Evolutionary conservation across 176 grass and related monocot species (phyloP), one percentile per base, ranked within the genome.

Genomic region (Lolium rigidum): DNA sequence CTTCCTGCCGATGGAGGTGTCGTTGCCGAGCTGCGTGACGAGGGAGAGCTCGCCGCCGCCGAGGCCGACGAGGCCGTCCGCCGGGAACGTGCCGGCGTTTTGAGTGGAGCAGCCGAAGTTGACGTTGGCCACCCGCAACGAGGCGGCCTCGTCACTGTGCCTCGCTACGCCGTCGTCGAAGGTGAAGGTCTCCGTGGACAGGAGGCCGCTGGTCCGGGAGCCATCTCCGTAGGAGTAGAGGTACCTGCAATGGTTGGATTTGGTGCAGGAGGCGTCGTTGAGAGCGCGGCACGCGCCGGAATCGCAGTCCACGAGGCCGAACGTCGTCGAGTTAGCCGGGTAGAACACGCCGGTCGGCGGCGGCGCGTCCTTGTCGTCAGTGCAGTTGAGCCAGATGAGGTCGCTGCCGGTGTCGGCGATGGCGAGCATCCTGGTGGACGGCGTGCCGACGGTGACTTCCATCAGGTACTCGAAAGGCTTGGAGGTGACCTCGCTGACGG

Each of bases 341-440:
- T 86, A 44, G 74, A 92, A 97, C 59, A 65, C 61, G 8, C 31
- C 37, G 12, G 21, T n/a, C 65, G 17, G 2, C 64, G 28, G 64
- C 15, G 64, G 22, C 22, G 14, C 71, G 39, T 41, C 39, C 39
- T 12, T 7, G 24, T 44, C 43, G 43, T 44, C 43, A 6, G 43
- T n/a, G 80, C 92, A 97, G 21, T 72, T 76, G 0, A 87, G 3
- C 92, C 92, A 97, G 38, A 90, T 47, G 11, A 97, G 90, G 76
- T 87, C 84, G 58, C 94, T 94, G 21, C 92, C 92, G 11, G 90
- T 97, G 84, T 92, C 86, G 26, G 76, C 83, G 58, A 89, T 77
- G 43, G 81, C 90, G 5, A 90, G 77, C 47, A 89, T 1, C 50
- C 78, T 26, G 1, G 35, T 85, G 16, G 89, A 25, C 15, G 92